Percentiles rank a stretch among this genome's conserved stretches.
These are phyloP conservation scores for barley (Hordeum vulgare) DNA, from an alignment of 176 grass and related monocot genomes.

Conservation along the genomic window DNA sequence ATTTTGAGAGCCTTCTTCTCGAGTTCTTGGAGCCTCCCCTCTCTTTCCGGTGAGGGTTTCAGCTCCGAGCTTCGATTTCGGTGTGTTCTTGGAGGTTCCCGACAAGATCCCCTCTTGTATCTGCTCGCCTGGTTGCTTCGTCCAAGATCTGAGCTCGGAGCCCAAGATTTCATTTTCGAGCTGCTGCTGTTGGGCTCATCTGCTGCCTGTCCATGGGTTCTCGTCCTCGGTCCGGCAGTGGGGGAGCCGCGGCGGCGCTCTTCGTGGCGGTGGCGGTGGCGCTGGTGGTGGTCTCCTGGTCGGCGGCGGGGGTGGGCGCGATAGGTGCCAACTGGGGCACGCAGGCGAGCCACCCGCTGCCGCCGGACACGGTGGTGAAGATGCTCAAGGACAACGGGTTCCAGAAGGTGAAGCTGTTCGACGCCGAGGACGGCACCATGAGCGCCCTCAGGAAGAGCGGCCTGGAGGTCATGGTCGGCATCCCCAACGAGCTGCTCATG, in stretches of 20 bases:
- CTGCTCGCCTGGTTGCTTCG: not conserved
- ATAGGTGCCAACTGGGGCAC: constrained; percentile 99
- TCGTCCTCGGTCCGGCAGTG: constrained; percentile 5
- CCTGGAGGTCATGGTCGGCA: constrained; percentile 95
- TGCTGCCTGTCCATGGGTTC: constrained; percentile 21
- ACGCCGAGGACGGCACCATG: constrained; percentile 86
- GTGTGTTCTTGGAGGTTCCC: constrained; percentile 7
- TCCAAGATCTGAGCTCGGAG: constrained; percentile 35
- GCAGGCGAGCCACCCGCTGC: constrained; percentile 86
- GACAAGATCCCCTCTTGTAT: not conserved
- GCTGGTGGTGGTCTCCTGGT: constrained; percentile 43
- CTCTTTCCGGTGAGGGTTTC: not conserved
- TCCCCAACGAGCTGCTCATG: constrained; percentile 82
- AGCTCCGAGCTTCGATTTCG: constrained; percentile 1
- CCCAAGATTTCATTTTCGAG: constrained; percentile 17
- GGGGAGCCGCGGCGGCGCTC: not conserved
- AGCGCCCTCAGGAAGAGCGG: constrained; percentile 87
- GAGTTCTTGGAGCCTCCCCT: not conserved
- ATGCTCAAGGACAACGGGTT: constrained; percentile 89
- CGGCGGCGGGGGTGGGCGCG: constrained; percentile 36
- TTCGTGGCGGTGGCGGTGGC: not conserved
- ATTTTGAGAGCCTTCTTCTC: not conserved
- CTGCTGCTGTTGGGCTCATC: not conserved
- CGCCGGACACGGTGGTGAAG: constrained; percentile 71
- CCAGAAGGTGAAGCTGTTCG: constrained; percentile 91